Evolutionary conservation across 345 rosid genomes (phyloP).

Genomic region (Salix arbutifolia): DNA sequence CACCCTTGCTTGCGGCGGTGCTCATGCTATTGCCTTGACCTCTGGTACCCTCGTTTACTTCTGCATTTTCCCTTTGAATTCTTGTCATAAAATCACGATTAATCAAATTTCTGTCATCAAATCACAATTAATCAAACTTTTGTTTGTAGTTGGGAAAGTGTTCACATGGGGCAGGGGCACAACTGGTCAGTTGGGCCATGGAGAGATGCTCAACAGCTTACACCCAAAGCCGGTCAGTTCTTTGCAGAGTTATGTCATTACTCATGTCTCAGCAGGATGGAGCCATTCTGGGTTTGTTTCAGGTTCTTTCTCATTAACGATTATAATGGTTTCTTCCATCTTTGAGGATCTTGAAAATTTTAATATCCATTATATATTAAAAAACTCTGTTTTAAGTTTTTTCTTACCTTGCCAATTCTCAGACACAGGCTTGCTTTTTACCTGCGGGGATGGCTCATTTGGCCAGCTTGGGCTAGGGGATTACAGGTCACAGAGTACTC

Average conservation of each 20-base stretch:
- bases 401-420: background rate
- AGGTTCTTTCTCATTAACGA: conserved; percentile 37
- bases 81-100: background rate
- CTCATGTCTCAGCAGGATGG: conserved; percentile 86
- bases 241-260: conserved; percentile 34
- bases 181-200: conserved; percentile 91
- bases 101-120: background rate
- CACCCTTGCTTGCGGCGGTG: conserved; percentile 82
- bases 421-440: conserved; percentile 59
- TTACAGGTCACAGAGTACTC: conserved; percentile 42
- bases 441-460: conserved; percentile 88
- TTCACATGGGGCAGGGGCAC: conserved; percentile 91
- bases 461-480: conserved; percentile 98
- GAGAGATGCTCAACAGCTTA: conserved; percentile 40
- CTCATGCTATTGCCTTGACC: conserved; percentile 77
- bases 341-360: too few relatives aligned
- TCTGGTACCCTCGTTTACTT: conserved; percentile 31
- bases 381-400: background rate
- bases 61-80: background rate
- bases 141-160: conserved; percentile 51
- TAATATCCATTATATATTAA: background rate
- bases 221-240: conserved; percentile 45
- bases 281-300: conserved; percentile 82
- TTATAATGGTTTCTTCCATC: background rate
- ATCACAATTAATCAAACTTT: background rate